Evolutionary conservation across 1,284 basidiomycete species (phyloP).

Genomic region (Malassezia slooffiae): DNA sequence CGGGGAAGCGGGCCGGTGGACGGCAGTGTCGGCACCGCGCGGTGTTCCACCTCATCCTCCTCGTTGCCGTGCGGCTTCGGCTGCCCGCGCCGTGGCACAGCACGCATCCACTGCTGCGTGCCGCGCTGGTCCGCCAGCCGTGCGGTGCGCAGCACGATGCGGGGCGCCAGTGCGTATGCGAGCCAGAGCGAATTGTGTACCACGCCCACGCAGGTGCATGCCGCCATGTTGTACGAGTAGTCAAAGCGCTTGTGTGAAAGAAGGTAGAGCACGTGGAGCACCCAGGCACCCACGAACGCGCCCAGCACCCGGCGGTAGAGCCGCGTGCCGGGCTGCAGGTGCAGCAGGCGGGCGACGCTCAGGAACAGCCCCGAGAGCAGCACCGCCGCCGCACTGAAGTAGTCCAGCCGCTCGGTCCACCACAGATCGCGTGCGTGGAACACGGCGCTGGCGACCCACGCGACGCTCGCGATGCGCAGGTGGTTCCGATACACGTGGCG

Average conservation of each 20-base stretch:
- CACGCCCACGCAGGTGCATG: slow-evolving; percentile 66
- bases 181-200: slow-evolving; percentile 71
- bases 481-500: slow-evolving; percentile 60
- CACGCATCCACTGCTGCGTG: too few species aligned
- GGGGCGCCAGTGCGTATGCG: slow-evolving; percentile 25
- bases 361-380: slow-evolving; percentile 62
- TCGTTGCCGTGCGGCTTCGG: too few species aligned
- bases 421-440: slow-evolving; percentile 85
- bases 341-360: slow-evolving; percentile 40
- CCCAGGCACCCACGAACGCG: slow-evolving; percentile 25
- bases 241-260: slow-evolving; percentile 63
- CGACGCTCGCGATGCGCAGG: slow-evolving; percentile 67
- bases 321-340: slow-evolving; percentile 24
- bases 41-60: neutral
- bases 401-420: slow-evolving; percentile 79
- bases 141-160: slow-evolving; percentile 16
- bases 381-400: slow-evolving; percentile 77
- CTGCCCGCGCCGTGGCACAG: neutral
- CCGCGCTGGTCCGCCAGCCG: too few species aligned
- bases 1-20: slow-evolving; percentile 43
- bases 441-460: slow-evolving; percentile 83
- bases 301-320: slow-evolving; percentile 19
- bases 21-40: slow-evolving; percentile 15
- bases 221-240: slow-evolving; percentile 86
- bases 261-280: slow-evolving; percentile 64